These are phyloP conservation scores for Sarocladiaceae sp. DNA, from an alignment of 2,329 filamentous ascomycete species.

Conservation along the genomic window DNA sequence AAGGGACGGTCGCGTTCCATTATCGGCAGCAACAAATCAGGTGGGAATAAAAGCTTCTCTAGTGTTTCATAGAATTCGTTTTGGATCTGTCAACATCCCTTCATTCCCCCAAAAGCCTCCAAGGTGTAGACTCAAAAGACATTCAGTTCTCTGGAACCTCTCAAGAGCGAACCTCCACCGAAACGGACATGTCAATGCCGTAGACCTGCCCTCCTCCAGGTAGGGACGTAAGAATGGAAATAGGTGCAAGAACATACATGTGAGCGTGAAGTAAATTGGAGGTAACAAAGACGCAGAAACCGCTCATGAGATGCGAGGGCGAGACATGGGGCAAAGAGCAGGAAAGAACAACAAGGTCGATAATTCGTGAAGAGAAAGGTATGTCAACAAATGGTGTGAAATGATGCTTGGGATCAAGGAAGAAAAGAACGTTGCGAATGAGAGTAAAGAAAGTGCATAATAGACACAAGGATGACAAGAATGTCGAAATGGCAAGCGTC, in stretches of 20 bases:
- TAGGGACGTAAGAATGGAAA: background rate
- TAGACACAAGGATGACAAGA: background rate
- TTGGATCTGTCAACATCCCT: background rate
- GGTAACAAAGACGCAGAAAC: background rate
- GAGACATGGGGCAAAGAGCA: no score
- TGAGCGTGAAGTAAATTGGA: background rate
- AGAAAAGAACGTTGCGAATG: background rate
- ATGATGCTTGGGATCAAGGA: background rate
- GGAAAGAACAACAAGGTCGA: no score
- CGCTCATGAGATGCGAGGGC: constrained; percentile 8
- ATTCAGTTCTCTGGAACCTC: no score
- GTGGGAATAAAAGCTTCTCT: constrained; percentile 5
- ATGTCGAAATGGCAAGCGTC: no score
- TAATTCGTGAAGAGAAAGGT: constrained; percentile 3
- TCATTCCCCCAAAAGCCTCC: background rate
- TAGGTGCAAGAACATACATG: constrained; percentile 4
- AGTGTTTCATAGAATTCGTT: constrained; percentile 6
- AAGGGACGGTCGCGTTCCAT: background rate
- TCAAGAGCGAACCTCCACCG: no score
- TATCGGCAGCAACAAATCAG: background rate
- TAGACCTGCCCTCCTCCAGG: background rate
- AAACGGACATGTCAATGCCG: no score
- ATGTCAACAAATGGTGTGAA: background rate
- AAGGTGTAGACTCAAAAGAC: no score
- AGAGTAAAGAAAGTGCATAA: background rate